Percentiles rank a stretch among this genome's conserved stretches.
Evolutionary conservation across 352 stramenopile species (phyloP).

Genomic region (Elongisporangium anandrum): DNA sequence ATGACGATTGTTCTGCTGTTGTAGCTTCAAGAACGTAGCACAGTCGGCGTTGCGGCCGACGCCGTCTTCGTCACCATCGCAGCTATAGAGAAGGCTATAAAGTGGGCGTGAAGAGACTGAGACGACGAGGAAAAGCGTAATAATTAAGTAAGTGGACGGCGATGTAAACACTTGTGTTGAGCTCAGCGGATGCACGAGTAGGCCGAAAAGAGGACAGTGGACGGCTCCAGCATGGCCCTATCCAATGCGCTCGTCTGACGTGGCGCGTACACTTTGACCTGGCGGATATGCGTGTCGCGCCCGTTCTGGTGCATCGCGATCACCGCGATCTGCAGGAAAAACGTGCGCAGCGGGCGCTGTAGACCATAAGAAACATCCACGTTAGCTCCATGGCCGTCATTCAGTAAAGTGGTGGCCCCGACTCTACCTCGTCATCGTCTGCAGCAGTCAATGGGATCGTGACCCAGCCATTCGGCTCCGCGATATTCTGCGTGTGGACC

Average conservation of each 20-base stretch:
- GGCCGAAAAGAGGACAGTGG: slow-evolving; percentile 65
- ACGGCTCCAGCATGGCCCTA: slow-evolving; percentile 41
- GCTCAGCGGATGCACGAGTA: slow-evolving; percentile 55
- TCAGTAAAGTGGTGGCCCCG: neutral
- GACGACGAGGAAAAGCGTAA: neutral
- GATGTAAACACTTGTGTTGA: neutral
- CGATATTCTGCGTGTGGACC: slow-evolving; percentile 88
- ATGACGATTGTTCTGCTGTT: neutral
- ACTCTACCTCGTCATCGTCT: slow-evolving; percentile 42
- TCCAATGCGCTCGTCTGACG: slow-evolving; percentile 50
- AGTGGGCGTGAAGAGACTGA: neutral
- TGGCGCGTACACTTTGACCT: slow-evolving; percentile 91
- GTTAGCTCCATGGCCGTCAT: neutral
- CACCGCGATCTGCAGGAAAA: slow-evolving; percentile 96
- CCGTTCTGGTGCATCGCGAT: slow-evolving; percentile 98
- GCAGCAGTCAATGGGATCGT: slow-evolving; percentile 69
- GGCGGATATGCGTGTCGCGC: slow-evolving; percentile 93
- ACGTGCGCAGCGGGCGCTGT: slow-evolving; percentile 76
- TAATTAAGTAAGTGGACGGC: neutral
- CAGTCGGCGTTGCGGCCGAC: slow-evolving; percentile 26
- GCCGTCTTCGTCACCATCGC: neutral
- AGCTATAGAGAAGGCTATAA: neutral
- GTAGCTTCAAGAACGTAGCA: slow-evolving; percentile 44
- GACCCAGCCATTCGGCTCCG: slow-evolving; percentile 94
- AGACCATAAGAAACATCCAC: neutral